Conservation (phyloP, 352 stramenopile species). For the Stramenopiles sp. region DNA sequence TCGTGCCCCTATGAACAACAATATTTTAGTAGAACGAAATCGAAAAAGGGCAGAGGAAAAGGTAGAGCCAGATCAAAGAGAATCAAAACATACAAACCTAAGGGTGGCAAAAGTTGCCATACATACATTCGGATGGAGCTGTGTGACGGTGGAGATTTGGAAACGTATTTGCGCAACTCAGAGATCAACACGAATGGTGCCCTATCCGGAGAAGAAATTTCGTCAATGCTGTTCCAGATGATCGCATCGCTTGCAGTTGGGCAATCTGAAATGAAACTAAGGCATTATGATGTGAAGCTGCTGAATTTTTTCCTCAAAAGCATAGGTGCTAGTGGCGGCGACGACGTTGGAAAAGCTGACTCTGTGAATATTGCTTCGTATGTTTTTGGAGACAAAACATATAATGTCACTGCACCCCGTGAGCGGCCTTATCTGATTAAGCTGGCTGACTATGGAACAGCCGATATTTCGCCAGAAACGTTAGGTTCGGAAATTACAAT, state of each 20-base stretch:
- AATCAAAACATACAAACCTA: slow-evolving; percentile 10
- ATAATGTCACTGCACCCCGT: slow-evolving; percentile 37
- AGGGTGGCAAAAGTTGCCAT: slow-evolving; percentile 43
- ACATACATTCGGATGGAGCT: slow-evolving; percentile 97
- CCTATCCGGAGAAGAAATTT: slow-evolving; percentile 31
- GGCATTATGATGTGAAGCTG: slow-evolving; percentile 96
- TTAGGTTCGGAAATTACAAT: slow-evolving; percentile 68
- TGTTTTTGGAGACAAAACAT: slow-evolving; percentile 33
- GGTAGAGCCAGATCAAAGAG: background rate
- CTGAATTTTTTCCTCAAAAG: slow-evolving; percentile 90
- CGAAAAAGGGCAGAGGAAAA: slow-evolving; percentile 27
- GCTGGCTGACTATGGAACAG: slow-evolving; percentile 90
- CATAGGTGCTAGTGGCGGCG: no score
- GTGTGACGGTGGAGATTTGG: slow-evolving; percentile 79
- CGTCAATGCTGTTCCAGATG: slow-evolving; percentile 90
- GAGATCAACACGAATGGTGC: slow-evolving; percentile 26
- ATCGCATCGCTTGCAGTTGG: slow-evolving; percentile 75
- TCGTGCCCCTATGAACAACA: slow-evolving; percentile 35
- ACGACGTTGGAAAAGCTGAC: no score
- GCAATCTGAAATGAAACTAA: slow-evolving; percentile 61
- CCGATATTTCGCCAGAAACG: slow-evolving; percentile 58
- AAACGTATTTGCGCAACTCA: slow-evolving; percentile 72
- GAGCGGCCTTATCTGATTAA: slow-evolving; percentile 71
- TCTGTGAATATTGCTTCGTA: no score
- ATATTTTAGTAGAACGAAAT: slow-evolving; percentile 15